Percentiles rank a stretch among this genome's conserved stretches.
phyloP scores from a whole-genome alignment of 139 green algal species.

The Microglena sp. region DNA sequence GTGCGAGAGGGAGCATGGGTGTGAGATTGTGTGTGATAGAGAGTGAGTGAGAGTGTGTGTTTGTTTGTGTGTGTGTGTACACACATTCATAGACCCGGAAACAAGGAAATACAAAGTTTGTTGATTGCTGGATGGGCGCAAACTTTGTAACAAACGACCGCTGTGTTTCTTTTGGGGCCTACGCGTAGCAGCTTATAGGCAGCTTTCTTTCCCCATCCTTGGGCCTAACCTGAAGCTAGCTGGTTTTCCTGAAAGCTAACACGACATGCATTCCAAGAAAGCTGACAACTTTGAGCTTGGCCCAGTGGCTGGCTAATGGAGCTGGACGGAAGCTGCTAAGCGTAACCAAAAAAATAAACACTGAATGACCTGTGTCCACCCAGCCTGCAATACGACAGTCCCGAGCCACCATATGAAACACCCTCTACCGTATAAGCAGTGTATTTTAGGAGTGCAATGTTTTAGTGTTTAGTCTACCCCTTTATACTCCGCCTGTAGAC shows the following conservation, averaged over 20 bases:
- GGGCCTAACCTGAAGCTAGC: background rate
- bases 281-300: too few species aligned
- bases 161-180: background rate
- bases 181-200: background rate
- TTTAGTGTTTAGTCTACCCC: background rate
- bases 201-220: background rate
- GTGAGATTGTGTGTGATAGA: too few species aligned
- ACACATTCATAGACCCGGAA: conserved; percentile 18
- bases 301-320: too few species aligned
- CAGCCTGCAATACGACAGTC: background rate
- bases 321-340: too few species aligned
- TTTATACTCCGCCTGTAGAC: too few species aligned
- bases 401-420: background rate
- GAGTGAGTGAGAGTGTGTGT: too few species aligned
- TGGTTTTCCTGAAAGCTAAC: background rate
- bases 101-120: background rate
- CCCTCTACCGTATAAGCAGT: background rate
- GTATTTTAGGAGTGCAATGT: background rate
- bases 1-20: background rate
- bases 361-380: background rate
- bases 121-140: too few species aligned
- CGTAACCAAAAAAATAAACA: background rate
- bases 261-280: background rate
- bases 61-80: too few species aligned
- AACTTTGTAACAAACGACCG: too few species aligned